Evolutionary conservation across 345 rosid species (phyloP).

Genomic region (Atalantia buxifolia): DNA sequence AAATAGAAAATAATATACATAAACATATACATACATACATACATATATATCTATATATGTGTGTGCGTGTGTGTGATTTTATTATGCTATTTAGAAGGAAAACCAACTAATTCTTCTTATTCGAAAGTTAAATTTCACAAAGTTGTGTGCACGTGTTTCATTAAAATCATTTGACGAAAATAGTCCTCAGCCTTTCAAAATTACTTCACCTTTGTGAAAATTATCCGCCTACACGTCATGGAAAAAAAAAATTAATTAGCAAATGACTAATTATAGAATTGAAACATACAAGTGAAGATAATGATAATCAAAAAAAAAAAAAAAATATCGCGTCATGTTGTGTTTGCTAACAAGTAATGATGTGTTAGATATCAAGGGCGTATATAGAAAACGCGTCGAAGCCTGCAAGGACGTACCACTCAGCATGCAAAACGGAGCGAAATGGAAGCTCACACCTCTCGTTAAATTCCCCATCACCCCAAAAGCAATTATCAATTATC

Average conservation of each 20-base stretch:
- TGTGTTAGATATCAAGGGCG: conserved; percentile 1
- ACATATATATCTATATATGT: too few species aligned
- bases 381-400: conserved; percentile 19
- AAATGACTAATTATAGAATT: neutral
- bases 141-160: too few species aligned
- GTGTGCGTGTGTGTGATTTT: too few species aligned
- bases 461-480: neutral
- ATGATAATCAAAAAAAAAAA: neutral
- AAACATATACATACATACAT: too few species aligned
- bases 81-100: too few species aligned
- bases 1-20: too few species aligned
- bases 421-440: conserved; percentile 38
- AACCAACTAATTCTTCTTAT: too few species aligned
- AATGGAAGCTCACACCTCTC: conserved; percentile 38
- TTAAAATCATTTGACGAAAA: neutral
- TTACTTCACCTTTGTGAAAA: neutral
- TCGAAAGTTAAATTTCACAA: too few species aligned
- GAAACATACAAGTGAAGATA: neutral
- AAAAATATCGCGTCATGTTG: neutral
- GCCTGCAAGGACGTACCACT: conserved; percentile 9
- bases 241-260: neutral
- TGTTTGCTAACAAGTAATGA: neutral
- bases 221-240: neutral
- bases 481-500: neutral
- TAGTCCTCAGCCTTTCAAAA: neutral